phyloP scores from a whole-genome alignment of 257 asterid genomes.

The Ballota nigra region DNA sequence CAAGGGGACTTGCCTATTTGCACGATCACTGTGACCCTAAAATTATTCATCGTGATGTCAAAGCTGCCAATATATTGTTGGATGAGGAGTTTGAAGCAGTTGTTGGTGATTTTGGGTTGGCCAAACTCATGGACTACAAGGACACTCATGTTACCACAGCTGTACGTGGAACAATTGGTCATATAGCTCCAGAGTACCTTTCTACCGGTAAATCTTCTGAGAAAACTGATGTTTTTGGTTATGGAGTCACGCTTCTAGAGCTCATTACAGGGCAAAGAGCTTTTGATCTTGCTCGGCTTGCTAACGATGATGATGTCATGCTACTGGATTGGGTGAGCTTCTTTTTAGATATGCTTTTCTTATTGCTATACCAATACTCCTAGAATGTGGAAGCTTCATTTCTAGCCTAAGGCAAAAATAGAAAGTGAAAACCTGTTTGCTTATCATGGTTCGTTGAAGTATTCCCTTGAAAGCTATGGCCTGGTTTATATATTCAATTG shows the following conservation, averaged over 20 bases:
- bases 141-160: slow-evolving; percentile 94
- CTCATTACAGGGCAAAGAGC: slow-evolving; percentile 93
- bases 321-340: slow-evolving; percentile 87
- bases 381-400: background rate
- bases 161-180: slow-evolving; percentile 88
- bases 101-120: slow-evolving; percentile 93
- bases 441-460: background rate
- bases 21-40: slow-evolving; percentile 92
- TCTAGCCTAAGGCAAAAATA: background rate
- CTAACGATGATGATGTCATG: slow-evolving; percentile 88
- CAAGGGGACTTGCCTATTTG: slow-evolving; percentile 90
- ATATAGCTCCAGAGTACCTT: slow-evolving; percentile 82
- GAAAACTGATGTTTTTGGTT: slow-evolving; percentile 90
- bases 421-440: background rate
- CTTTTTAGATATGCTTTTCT: background rate
- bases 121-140: slow-evolving; percentile 93
- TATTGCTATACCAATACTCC: background rate
- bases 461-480: too few relatives aligned
- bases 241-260: slow-evolving; percentile 97
- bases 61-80: slow-evolving; percentile 82
- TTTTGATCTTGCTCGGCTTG: slow-evolving; percentile 90
- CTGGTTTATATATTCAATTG: too few relatives aligned
- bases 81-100: slow-evolving; percentile 95
- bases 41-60: slow-evolving; percentile 88
- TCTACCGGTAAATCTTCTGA: slow-evolving; percentile 85